phyloP scores from a whole-genome alignment of 164 flowering plant species.

The Vitis labrusca region DNA sequence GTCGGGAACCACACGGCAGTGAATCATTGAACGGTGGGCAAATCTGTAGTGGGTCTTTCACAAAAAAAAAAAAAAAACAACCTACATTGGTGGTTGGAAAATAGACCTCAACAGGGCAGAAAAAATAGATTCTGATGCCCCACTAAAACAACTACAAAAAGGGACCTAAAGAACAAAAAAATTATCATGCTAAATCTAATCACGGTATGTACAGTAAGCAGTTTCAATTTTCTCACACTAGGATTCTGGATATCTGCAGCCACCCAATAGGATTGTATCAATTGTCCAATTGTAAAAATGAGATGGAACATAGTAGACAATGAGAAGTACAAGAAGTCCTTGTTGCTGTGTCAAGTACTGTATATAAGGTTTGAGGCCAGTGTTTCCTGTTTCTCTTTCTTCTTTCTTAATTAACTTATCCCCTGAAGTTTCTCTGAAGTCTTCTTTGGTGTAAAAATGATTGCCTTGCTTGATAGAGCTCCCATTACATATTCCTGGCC shows the following conservation, averaged over 20 bases:
- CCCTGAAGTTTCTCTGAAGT: conserved; percentile 27
- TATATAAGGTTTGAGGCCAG: conserved; percentile 68
- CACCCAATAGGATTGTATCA: conserved; percentile 67
- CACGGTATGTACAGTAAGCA: conserved; percentile 48
- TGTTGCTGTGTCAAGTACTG: conserved; percentile 60
- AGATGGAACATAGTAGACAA: conserved; percentile 34
- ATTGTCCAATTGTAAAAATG: conserved; percentile 42
- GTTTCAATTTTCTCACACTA: conserved; percentile 26
- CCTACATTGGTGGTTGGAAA: conserved; percentile 55
- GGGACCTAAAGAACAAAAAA: conserved; percentile 23
- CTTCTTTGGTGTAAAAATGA: conserved; percentile 13
- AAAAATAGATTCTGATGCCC: conserved; percentile 30
- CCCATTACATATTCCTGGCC: no score
- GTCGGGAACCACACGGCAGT: conserved; percentile 52
- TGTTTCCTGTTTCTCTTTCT: conserved; percentile 58
- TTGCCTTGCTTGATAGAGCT: no score
- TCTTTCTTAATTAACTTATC: conserved; percentile 70
- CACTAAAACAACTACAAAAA: conserved; percentile 13
- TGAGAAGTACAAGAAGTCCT: conserved; percentile 55
- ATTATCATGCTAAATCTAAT: conserved; percentile 31
- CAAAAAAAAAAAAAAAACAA: conserved; percentile 32
- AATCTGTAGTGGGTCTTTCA: not conserved
- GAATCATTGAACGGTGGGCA: conserved; percentile 44
- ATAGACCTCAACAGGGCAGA: conserved; percentile 28
- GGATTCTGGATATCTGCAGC: conserved; percentile 60